phyloP scores from a whole-genome alignment of 2,329 filamentous ascomycete species.

The Aureobasidium melanogenum region DNA sequence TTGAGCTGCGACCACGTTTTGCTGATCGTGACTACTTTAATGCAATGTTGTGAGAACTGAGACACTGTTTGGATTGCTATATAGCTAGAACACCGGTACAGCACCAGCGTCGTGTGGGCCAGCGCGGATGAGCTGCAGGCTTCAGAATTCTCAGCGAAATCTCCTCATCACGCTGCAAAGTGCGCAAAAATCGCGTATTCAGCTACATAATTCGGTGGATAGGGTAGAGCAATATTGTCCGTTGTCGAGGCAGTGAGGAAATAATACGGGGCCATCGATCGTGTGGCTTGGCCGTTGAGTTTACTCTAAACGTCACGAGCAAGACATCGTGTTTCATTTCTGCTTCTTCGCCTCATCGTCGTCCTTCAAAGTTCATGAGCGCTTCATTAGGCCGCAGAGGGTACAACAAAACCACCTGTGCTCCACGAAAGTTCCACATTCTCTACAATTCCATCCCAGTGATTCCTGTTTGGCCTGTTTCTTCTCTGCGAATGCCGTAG shows the following conservation, averaged over 20 bases:
- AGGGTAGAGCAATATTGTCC: neutral
- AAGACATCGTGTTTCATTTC: neutral
- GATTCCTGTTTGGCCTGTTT: neutral
- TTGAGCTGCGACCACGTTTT: neutral
- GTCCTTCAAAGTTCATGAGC: slow-evolving; percentile 34
- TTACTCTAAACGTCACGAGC: neutral
- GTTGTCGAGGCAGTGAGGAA: neutral
- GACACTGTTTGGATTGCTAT: neutral
- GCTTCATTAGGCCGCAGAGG: slow-evolving; percentile 51
- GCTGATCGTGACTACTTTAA: neutral
- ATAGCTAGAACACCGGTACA: neutral
- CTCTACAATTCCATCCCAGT: slow-evolving; percentile 50
- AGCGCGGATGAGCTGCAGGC: neutral
- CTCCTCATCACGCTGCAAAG: neutral
- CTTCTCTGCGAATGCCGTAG: neutral
- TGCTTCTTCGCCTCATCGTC: neutral
- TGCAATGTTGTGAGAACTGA: neutral
- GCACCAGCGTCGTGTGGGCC: neutral
- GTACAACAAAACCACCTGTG: slow-evolving; percentile 57
- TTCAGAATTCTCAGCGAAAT: neutral
- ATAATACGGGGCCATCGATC: neutral
- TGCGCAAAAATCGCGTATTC: neutral
- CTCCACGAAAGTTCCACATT: slow-evolving; percentile 56
- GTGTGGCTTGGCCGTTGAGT: neutral
- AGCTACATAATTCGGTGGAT: neutral